Conservation (phyloP, 768 basidiomycete species). For the Boletus tylopilopsis region DNA sequence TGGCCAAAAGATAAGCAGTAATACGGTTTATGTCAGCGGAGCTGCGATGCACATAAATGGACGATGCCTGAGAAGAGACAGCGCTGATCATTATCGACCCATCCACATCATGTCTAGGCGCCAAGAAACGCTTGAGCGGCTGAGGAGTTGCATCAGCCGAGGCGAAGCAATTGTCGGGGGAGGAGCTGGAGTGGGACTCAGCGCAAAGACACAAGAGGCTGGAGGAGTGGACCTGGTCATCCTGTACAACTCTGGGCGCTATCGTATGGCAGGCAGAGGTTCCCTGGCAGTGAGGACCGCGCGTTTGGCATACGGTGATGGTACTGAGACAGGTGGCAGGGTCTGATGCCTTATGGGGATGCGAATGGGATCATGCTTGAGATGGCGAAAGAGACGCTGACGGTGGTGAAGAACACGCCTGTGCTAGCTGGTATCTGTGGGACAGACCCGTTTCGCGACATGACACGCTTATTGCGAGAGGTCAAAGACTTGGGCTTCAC, state of each 20-base stretch:
- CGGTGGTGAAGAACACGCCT: slow-evolving; percentile 26
- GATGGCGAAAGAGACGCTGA: slow-evolving; percentile 27
- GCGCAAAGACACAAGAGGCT: slow-evolving; percentile 26
- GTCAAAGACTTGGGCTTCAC: slow-evolving; percentile 26
- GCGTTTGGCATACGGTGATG: background rate
- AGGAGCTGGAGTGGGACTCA: slow-evolving; percentile 26
- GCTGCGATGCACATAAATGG: background rate
- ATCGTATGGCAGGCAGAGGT: slow-evolving; percentile 31
- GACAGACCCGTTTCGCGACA: slow-evolving; percentile 28
- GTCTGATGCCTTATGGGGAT: slow-evolving; percentile 29
- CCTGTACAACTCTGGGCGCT: slow-evolving; percentile 31
- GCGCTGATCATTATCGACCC: background rate
- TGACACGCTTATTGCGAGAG: slow-evolving; percentile 20
- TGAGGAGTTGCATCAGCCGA: slow-evolving; percentile 10
- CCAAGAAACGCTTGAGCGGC: slow-evolving; percentile 10
- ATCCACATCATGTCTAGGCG: slow-evolving; percentile 15
- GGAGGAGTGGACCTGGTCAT: slow-evolving; percentile 27
- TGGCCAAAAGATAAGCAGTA: no score
- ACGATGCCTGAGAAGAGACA: background rate
- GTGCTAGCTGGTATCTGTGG: slow-evolving; percentile 28
- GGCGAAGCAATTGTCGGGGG: slow-evolving; percentile 25
- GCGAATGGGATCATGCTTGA: slow-evolving; percentile 28
- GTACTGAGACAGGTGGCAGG: slow-evolving; percentile 6
- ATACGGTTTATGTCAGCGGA: slow-evolving; percentile 19
- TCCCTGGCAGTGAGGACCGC: slow-evolving; percentile 23